Base-by-base conservation (phyloP, 129 eudicot genomes). In the Ambrosia artemisiifolia region DNA sequence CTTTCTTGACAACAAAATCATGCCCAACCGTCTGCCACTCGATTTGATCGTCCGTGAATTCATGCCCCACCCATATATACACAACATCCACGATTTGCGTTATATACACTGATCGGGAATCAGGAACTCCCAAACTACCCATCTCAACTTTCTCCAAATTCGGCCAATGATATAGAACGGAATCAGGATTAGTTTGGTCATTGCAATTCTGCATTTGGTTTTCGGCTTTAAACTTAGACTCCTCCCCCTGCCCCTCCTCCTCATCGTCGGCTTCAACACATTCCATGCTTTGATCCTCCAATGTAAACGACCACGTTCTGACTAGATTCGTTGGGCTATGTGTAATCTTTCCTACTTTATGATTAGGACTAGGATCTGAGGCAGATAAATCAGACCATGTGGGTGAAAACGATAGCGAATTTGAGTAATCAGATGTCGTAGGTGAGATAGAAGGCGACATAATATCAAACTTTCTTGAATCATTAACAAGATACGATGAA, bases 381-480 rank as follows among this genome's bases (percentile, higher is more conserved):
- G 80, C 67, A 78, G 97, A 86, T 64, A 82, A 83, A 83, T 85
- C 96, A 17, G 97, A 88, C 96, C 94, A 87, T 11, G 96, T 70
- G 19, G 98, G 98, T 35, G 98, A 92, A 67, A 85, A 85, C 48
- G 96, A 81, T 71, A 87, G 89, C 1, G 96, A 86, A 71, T 88
- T 87, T 46, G 96, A 86, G 74, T 79, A 72, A 8, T 84, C 96
- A 28, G 97, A 95, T 48, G 89, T 88, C 67, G 97, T 86, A 71
- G 99, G 97, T n/a, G 98, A 93, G 51, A 80, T 74, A 6, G 88
- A 92, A 19, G 96, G 95, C 9, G 98, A 93, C 7, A 82, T 80
- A 10, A 63, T 77, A 54, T 72, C 74, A 32, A 90, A 90, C 55
- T 82, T 84, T 46, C 77, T 71, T 14, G 85, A 70, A 67, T 76